These are phyloP conservation scores for Ceratocystiopsis minuta DNA, from an alignment of 2,329 filamentous ascomycete genomes.

Conservation along the genomic window DNA sequence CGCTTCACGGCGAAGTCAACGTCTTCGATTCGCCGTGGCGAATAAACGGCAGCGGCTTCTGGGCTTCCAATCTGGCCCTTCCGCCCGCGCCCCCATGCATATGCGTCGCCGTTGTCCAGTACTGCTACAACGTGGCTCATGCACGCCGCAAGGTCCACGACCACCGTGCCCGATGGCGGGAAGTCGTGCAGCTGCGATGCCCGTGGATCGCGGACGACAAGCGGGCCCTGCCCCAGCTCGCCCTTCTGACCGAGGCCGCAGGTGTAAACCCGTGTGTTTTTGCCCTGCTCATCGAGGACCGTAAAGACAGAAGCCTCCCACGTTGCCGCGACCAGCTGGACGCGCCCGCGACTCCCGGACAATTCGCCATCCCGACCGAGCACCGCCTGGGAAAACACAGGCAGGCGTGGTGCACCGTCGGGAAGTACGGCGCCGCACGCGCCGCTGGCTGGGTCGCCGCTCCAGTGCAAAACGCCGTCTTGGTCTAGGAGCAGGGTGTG, in stretches of 20 bases:
- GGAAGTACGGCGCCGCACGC: slow-evolving; percentile 33
- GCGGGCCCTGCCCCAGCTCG: slow-evolving; percentile 47
- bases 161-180: slow-evolving; percentile 36
- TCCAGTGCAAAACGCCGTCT: slow-evolving; percentile 41
- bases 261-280: slow-evolving; percentile 34
- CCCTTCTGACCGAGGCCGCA: slow-evolving; percentile 53
- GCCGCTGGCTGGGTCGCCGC: slow-evolving; percentile 40
- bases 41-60: slow-evolving; percentile 31
- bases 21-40: slow-evolving; percentile 41
- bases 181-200: slow-evolving; percentile 40
- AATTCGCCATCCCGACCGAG: too few species aligned
- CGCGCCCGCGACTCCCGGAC: slow-evolving; percentile 3
- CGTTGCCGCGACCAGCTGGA: slow-evolving; percentile 45
- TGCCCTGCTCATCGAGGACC: slow-evolving; percentile 23
- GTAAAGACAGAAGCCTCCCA: slow-evolving; percentile 61
- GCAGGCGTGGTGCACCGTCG: neutral
- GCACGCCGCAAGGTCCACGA: slow-evolving; percentile 51
- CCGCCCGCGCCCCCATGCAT: slow-evolving; percentile 75
- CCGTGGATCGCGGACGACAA: slow-evolving; percentile 29
- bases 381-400: too few species aligned
- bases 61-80: slow-evolving; percentile 65
- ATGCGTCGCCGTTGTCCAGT: slow-evolving; percentile 56
- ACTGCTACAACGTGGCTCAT: slow-evolving; percentile 65
- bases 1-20: slow-evolving; percentile 43
- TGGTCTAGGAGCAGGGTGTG: slow-evolving; percentile 60